These are phyloP conservation scores for Trichoderma parareesei DNA, from an alignment of 495 filamentous ascomycete genomes.

Conservation along the genomic window DNA sequence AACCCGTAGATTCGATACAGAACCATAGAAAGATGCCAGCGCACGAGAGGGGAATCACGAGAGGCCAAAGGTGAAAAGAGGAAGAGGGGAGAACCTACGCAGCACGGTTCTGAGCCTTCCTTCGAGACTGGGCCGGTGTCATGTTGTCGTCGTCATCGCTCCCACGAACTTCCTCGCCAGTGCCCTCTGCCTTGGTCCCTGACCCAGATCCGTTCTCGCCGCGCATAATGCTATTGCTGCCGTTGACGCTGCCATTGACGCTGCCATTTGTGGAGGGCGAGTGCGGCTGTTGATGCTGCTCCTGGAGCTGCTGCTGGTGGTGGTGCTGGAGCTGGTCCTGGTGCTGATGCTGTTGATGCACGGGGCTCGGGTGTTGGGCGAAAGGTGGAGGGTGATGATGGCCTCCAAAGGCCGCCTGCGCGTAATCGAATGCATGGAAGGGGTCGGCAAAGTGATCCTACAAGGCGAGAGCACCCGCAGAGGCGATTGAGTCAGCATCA, in stretches of 20 bases:
- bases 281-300: constrained; percentile 12
- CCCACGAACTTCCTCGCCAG: constrained; percentile 31
- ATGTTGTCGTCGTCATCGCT: constrained; percentile 49
- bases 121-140: constrained; percentile 72
- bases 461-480: constrained; percentile 32
- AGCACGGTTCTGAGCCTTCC: constrained; percentile 94
- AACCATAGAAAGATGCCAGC: not conserved
- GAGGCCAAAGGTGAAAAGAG: not conserved
- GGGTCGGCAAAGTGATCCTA: constrained; percentile 30
- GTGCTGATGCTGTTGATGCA: constrained; percentile 14
- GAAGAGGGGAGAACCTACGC: constrained; percentile 56
- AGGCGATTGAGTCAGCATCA: constrained; percentile 22
- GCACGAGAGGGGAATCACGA: not conserved
- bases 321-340: not conserved
- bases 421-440: constrained; percentile 21
- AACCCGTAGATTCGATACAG: too few species aligned
- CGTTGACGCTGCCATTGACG: constrained; percentile 7
- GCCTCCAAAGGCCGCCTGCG: not conserved
- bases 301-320: constrained; percentile 15
- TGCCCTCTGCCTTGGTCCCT: constrained; percentile 18
- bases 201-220: not conserved
- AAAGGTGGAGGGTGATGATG: constrained; percentile 17
- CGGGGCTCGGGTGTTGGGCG: constrained; percentile 15
- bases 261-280: constrained; percentile 12
- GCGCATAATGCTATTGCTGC: not conserved